Evolutionary conservation across 148 eudicot species (phyloP).

Genomic region (Fagopyrum tataricum): DNA sequence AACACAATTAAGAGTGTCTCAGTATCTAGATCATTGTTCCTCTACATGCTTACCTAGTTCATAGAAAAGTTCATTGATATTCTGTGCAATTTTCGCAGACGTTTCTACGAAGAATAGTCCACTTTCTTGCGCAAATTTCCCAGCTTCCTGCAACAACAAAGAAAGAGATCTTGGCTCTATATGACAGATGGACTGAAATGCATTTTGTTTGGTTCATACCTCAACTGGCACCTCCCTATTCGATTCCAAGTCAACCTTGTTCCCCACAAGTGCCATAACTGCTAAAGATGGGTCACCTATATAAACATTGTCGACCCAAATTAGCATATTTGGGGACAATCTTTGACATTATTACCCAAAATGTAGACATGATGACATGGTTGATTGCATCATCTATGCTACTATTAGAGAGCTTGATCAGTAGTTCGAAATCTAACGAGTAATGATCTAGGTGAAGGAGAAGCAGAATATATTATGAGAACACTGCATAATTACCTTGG

Average conservation of each 20-base stretch:
- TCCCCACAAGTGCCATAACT: conserved; percentile 36
- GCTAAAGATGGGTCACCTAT: conserved; percentile 31
- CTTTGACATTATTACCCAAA: background rate
- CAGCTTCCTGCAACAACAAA: conserved; percentile 28
- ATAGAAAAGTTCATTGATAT: conserved; percentile 38
- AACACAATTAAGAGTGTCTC: background rate
- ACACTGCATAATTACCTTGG: conserved; percentile 27
- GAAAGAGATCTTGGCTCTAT: background rate
- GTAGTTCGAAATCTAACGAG: background rate
- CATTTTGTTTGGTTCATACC: conserved; percentile 25
- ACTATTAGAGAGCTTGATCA: background rate
- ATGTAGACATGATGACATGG: background rate
- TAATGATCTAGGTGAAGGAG: background rate
- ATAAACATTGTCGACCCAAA: background rate
- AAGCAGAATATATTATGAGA: background rate
- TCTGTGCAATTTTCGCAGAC: conserved; percentile 32
- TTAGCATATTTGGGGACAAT: background rate
- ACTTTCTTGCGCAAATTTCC: conserved; percentile 26
- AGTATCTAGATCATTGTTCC: background rate
- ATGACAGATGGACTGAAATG: no score
- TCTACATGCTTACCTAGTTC: conserved; percentile 22
- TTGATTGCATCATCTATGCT: background rate
- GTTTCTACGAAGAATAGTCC: conserved; percentile 37
- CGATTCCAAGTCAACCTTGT: conserved; percentile 35
- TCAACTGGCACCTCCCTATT: conserved; percentile 30